Percentiles rank a stretch among this genome's conserved stretches.
phyloP scores from a whole-genome alignment of 2,329 filamentous ascomycete species.

The Aspergillus puulaauensis region DNA sequence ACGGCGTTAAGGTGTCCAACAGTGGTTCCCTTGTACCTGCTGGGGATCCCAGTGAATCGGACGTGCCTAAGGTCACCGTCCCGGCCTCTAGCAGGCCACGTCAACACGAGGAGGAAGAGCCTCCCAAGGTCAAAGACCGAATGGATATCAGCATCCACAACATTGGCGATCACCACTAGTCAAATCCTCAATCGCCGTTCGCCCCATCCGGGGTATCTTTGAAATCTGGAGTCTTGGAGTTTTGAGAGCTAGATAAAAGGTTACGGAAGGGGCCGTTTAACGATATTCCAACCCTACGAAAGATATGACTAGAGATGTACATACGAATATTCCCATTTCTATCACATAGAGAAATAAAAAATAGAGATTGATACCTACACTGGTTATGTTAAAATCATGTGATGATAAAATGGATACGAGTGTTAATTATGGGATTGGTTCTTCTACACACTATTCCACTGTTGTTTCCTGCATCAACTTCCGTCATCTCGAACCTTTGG shows the following conservation, averaged over 20 bases:
- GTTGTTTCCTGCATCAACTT: not conserved
- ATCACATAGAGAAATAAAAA: not conserved
- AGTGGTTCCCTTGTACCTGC: slow-evolving; percentile 59
- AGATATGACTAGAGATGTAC: slow-evolving; percentile 10
- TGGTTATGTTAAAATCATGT: not conserved
- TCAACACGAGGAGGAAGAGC: slow-evolving; percentile 29
- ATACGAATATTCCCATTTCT: not conserved
- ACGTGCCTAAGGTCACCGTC: slow-evolving; percentile 24
- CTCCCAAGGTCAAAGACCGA: slow-evolving; percentile 46
- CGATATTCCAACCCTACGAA: slow-evolving; percentile 15
- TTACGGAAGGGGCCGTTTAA: slow-evolving; percentile 17
- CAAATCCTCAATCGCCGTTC: slow-evolving; percentile 12
- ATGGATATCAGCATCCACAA: slow-evolving; percentile 66
- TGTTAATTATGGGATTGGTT: not conserved
- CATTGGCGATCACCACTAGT: slow-evolving; percentile 46
- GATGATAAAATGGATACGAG: not conserved
- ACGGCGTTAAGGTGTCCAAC: slow-evolving; percentile 59
- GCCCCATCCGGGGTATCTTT: not conserved
- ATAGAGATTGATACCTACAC: not conserved
- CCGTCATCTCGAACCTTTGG: not conserved
- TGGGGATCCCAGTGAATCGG: slow-evolving; percentile 19
- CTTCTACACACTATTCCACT: not conserved
- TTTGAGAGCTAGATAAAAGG: slow-evolving; percentile 19
- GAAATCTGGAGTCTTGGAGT: slow-evolving; percentile 22
- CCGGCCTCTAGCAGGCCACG: slow-evolving; percentile 22